Conservation (phyloP, 2,329 filamentous ascomycete genomes). For the Exserohilum turcica region DNA sequence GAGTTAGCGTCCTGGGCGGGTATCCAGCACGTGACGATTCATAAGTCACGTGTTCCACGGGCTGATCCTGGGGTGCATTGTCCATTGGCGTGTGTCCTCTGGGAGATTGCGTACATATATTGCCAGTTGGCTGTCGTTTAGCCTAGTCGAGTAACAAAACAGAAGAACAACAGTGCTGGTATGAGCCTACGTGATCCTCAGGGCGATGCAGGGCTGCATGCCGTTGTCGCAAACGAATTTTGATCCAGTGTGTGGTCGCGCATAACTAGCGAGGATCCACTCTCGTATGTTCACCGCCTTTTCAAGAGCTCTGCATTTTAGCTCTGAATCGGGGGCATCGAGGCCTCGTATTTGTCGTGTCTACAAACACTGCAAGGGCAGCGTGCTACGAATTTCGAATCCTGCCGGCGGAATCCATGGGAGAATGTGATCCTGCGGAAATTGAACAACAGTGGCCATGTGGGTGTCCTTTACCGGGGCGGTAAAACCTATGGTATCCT, state of each 20-base stretch:
- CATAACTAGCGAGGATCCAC: constrained; percentile 28
- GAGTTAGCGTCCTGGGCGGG: constrained; percentile 4
- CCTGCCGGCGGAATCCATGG: constrained; percentile 10
- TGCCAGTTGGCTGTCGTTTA: constrained; percentile 20
- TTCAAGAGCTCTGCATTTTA: constrained; percentile 35
- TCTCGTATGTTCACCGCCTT: constrained; percentile 30
- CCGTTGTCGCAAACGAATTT: constrained; percentile 18
- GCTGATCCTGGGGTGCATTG: neutral
- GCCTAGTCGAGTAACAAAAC: constrained; percentile 33
- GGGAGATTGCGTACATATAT: constrained; percentile 13
- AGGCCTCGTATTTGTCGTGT: constrained; percentile 31
- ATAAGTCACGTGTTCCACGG: constrained; percentile 1
- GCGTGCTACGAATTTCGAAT: constrained; percentile 20
- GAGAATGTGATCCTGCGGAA: constrained; percentile 10
- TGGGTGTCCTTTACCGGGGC: constrained; percentile 21
- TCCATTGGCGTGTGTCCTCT: neutral
- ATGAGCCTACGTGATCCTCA: constrained; percentile 29
- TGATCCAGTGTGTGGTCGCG: constrained; percentile 24
- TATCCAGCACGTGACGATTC: neutral
- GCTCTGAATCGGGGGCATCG: constrained; percentile 33
- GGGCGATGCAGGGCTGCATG: constrained; percentile 22
- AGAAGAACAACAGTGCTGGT: constrained; percentile 33
- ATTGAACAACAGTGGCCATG: constrained; percentile 32
- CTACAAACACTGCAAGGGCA: constrained; percentile 38
- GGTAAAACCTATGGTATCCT: constrained; percentile 26